Base-by-base conservation (phyloP, 202 grass and related monocot genomes). In the Zoysia matrella region DNA sequence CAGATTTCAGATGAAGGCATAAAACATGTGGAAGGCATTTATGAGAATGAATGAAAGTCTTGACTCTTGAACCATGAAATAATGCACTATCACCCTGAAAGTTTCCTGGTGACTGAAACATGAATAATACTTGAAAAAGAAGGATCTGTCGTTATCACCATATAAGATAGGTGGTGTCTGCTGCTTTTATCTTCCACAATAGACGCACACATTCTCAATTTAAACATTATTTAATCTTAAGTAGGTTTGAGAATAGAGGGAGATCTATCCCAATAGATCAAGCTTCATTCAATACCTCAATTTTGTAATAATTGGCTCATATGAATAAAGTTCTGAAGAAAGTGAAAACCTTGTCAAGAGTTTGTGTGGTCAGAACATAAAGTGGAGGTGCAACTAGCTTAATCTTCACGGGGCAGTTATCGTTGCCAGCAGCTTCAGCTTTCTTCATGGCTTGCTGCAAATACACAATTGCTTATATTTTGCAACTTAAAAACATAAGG, bases 281-380 rank as follows among this genome's bases (percentile, higher is more conserved):
- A 52, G 9, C n/a, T 72, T 78, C 22, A 78, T 55, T 49, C 18
- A 64, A 79, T 78, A 47, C 16, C 57, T 49, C 52, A 52, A 15
- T 7, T 54, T 69, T 15, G 60, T 43, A 40, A 18, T 4, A 63
- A 62, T 8, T 52, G 52, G 14, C 5, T 3, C 5, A 58, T 39
- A 57, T 39, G 8, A 56, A 79, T 69, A 12, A 86, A 73, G 58
- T 62, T 66, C 51, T 55, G 14, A 81, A 72, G 65, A 60, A 40
- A 60, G 55, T 22, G 53, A 56, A 22, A 77, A 97, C 94, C 94
- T 97, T 97, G 82, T 97, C 30, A 36, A 36, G 30, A 36, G 30
- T 36, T 36, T 36, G 30, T 36, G 30, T 36, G 30, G 30, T 36
- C 30, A 36, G 30, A 36, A 36, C 30, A 36, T 36, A 36, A 36